Evolutionary conservation across 352 stramenopile species (phyloP), one percentile per base, ranked within the genome.

Genomic region (Phytophthora citricola): DNA sequence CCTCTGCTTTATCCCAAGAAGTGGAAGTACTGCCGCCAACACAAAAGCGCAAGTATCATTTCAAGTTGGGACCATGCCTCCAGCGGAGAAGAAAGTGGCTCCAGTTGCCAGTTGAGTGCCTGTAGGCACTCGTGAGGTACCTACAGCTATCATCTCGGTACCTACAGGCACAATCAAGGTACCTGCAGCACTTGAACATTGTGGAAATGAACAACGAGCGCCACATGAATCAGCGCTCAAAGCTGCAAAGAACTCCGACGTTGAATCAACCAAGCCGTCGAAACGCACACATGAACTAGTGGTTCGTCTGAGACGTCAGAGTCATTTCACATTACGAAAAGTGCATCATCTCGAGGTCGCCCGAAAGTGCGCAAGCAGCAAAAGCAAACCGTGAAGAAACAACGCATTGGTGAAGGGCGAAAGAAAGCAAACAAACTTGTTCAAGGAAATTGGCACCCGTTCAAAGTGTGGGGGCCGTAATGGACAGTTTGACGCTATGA

Each of bases 291-390:
- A 24, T 24, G 39, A 46, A 46, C 5, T 24, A 46, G 39, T 24
- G 39, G 39, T 20, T 46, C 39, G 26, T 46, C 39, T 46, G 17
- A 26, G 17, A 46, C 36, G 32, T 57, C 49, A 12, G 32, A 46
- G 34, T 31, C 46, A 22, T 47, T 49, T 58, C 38, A 38, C 24
- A 11, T 45, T 39, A 11, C 26, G 4, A 59, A 50, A 22, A 49
- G 51, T 38, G 26, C 24, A 2, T 39, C 12, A 39, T 39, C 34
- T 22, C 51, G 17, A 0, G 17, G 17, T 20, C 17, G 17, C 17
- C 17, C 17, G 17, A 20, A 20, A 20, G 17, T 20, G 17, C 17
- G 17, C 17, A 20, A 20, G 0, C 17, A 20, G 17, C 17, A 20
- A 20, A 20, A 20, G 17, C 17, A 20, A 20, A 20, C 17, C 17